These are phyloP conservation scores for Aspergillus sclerotiicarbonarius DNA, from an alignment of 495 filamentous ascomycete species.

Conservation along the genomic window DNA sequence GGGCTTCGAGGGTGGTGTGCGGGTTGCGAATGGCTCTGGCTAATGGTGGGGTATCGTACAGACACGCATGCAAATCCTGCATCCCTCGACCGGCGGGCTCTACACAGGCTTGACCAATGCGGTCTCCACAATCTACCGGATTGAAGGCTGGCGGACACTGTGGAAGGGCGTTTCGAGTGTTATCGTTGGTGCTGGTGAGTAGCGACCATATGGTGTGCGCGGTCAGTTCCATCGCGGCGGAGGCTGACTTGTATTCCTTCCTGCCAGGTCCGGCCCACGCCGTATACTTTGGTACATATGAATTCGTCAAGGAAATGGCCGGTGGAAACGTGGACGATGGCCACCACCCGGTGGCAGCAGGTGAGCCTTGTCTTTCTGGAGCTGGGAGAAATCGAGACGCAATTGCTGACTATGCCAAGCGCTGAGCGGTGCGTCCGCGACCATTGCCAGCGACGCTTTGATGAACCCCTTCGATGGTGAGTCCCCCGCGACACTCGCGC, in stretches of 20 bases:
- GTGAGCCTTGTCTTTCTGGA: slow-evolving; percentile 43
- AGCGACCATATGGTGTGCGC: slow-evolving; percentile 1
- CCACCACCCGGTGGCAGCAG: slow-evolving; percentile 91
- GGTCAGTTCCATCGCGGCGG: slow-evolving; percentile 11
- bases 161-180: slow-evolving; percentile 98
- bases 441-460: slow-evolving; percentile 93
- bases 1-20: background rate
- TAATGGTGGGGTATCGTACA: slow-evolving; percentile 35
- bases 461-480: slow-evolving; percentile 99
- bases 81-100: slow-evolving; percentile 77
- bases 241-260: slow-evolving; percentile 27
- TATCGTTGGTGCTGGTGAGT: slow-evolving; percentile 83
- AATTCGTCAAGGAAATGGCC: slow-evolving; percentile 92
- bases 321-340: slow-evolving; percentile 85
- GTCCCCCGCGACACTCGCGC: slow-evolving; percentile 17
- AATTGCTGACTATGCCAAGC: slow-evolving; percentile 50
- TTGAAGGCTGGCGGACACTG: slow-evolving; percentile 84
- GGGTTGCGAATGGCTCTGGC: slow-evolving; percentile 6
- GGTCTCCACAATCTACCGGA: slow-evolving; percentile 82
- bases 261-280: slow-evolving; percentile 88
- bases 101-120: slow-evolving; percentile 92
- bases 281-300: slow-evolving; percentile 97
- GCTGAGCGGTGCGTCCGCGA: slow-evolving; percentile 87
- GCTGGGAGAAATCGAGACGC: slow-evolving; percentile 8
- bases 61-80: slow-evolving; percentile 97